Conservation (phyloP, 441 rosid genomes). For the Euphorbia celastroides region DNA sequence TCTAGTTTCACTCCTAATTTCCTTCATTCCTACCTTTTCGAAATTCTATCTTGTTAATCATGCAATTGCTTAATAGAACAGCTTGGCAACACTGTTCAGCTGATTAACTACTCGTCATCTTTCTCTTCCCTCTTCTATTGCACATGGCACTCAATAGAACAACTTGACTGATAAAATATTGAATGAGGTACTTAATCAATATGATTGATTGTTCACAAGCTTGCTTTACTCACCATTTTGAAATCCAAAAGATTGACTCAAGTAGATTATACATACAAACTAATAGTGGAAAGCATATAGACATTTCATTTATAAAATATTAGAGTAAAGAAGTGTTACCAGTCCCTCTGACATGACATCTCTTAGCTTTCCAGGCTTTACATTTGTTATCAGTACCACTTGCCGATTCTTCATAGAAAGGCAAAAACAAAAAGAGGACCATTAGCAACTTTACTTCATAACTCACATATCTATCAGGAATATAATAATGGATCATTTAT, state of each 20-base stretch:
- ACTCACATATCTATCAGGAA: neutral
- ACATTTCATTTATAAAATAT: neutral
- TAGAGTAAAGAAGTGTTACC: constrained; percentile 37
- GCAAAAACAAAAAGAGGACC: constrained; percentile 20
- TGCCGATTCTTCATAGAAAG: constrained; percentile 61
- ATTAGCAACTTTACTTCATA: constrained; percentile 19
- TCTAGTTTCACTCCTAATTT: no score
- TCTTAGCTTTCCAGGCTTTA: constrained; percentile 94
- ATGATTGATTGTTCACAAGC: no score
- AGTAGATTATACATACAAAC: neutral
- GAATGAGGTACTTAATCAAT: no score
- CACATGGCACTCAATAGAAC: no score
- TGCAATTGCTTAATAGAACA: no score
- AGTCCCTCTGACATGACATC: constrained; percentile 94
- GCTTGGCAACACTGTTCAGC: no score
- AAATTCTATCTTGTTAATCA: no score
- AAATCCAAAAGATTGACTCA: neutral
- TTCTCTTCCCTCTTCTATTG: no score
- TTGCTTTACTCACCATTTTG: no score
- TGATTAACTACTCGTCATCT: no score
- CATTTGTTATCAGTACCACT: constrained; percentile 83
- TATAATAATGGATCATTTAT: neutral
- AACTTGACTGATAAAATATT: no score
- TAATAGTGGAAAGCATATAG: neutral
- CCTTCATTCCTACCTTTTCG: no score